Evolutionary conservation across 2,329 filamentous ascomycete genomes (phyloP).

Genomic region (Epichloe gansuensis): DNA sequence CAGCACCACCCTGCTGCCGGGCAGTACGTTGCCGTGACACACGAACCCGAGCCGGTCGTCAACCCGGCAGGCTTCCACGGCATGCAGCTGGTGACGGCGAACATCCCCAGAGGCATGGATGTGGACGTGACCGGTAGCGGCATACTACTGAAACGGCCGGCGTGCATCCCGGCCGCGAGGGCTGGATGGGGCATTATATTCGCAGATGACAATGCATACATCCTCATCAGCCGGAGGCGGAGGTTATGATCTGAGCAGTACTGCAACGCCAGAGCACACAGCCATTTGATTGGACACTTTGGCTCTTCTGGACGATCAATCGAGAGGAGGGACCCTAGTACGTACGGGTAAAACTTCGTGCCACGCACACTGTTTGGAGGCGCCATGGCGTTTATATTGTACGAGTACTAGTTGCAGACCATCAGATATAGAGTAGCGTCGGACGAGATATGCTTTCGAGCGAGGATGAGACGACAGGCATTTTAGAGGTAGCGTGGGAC

Average conservation of each 20-base stretch:
- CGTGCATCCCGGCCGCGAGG: not conserved
- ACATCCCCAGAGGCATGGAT: slow-evolving; percentile 1
- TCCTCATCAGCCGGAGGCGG: not conserved
- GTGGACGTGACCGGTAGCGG: slow-evolving; percentile 2
- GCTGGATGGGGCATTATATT: slow-evolving; percentile 4
- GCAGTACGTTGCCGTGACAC: not conserved
- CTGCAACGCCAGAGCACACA: slow-evolving; percentile 1
- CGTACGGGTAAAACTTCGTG: no score
- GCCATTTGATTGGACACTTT: not conserved
- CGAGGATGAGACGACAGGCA: not conserved
- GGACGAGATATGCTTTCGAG: not conserved
- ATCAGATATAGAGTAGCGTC: not conserved
- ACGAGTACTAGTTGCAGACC: not conserved
- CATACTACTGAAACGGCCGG: not conserved
- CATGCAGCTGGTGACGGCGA: not conserved
- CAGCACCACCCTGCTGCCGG: not conserved
- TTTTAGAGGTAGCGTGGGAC: not conserved
- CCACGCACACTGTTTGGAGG: not conserved
- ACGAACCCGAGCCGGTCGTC: not conserved
- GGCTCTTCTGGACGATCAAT: not conserved
- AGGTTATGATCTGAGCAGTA: slow-evolving; percentile 1
- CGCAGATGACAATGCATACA: slow-evolving; percentile 2
- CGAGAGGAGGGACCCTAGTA: no score
- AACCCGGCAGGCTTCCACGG: slow-evolving; percentile 1
- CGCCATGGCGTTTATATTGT: not conserved